Base-by-base conservation (phyloP, 495 filamentous ascomycete species). In the Astrothelium macrocarpum region DNA sequence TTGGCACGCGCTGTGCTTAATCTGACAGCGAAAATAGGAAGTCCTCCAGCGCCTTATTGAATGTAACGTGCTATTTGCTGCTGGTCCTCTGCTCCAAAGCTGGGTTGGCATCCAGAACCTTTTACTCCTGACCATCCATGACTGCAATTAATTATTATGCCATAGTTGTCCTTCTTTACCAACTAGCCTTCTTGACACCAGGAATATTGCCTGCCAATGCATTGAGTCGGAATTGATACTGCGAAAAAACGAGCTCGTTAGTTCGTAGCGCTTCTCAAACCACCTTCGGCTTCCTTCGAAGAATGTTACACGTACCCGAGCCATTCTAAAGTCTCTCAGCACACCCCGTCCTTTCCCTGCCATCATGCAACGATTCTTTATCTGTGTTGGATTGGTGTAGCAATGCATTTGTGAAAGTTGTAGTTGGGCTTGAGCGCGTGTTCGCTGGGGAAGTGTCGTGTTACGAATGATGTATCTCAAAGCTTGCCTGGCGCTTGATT, bases 381-480 rank as follows among this genome's bases (percentile, higher is more conserved):
- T 91, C 78, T 96, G 91, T 59, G 94, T 97, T 29, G 88, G 83
- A 56, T 91, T 82, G 16, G 95, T 97, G 75, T 96, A 96, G 80
- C 82, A 81, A 76, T 96, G 90, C 95, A 97, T 97, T 76, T 91
- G 85, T 11, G 89, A 85, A 59, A 98, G 82, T 76, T 97, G 85
- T 31, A 98, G 81, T 78, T 97, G 92, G 43, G 95, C 94, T 72
- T 91, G 87, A 61, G 89, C 91, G 66, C 94, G 86, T 28, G 85
- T 85, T 66, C 92, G 85, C 59, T 83, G 79, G 7, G 91, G 86
- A 23, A 98, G 87, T 11, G 83, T 86, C 29, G 91, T 93, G 76
- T 98, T 98, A 73, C 88, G 90, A 75, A 95, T 87, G 67, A 95
- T 85, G 77, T 95, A 97, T 61, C 94, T 89, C 59, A 97, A 87